Evolutionary conservation across 2,329 filamentous ascomycete genomes (phyloP).

Genomic region (Ascochyta pisi): DNA sequence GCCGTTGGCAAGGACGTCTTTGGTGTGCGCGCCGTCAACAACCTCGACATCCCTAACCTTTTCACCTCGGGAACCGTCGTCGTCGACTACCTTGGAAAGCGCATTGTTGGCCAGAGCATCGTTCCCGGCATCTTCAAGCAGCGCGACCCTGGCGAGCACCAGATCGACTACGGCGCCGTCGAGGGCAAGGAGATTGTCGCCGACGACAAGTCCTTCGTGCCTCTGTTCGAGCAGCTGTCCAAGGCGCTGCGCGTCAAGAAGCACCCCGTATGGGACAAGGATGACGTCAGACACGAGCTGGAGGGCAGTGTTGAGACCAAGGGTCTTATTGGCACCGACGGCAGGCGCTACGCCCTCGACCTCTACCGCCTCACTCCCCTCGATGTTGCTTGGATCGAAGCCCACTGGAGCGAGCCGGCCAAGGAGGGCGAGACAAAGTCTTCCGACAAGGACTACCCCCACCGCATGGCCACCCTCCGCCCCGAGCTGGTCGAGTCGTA

Average conservation of each 20-base stretch:
- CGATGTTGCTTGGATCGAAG: constrained; percentile 89
- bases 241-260: constrained; percentile 90
- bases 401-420: constrained; percentile 60
- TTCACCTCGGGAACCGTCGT: constrained; percentile 97
- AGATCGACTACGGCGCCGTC: constrained; percentile 98
- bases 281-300: constrained; percentile 85
- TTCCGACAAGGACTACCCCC: constrained; percentile 73
- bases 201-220: constrained; percentile 82
- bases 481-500: constrained; percentile 89
- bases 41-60: constrained; percentile 91
- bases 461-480: constrained; percentile 93
- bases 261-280: constrained; percentile 98
- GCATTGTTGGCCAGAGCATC: constrained; percentile 96
- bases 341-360: constrained; percentile 96
- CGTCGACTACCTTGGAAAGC: constrained; percentile 95
- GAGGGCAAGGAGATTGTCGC: constrained; percentile 96
- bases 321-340: constrained; percentile 94
- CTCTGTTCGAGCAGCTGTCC: constrained; percentile 88
- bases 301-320: constrained; percentile 98
- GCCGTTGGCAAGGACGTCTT: constrained; percentile 96
- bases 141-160: constrained; percentile 94
- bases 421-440: constrained; percentile 58
- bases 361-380: constrained; percentile 93
- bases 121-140: constrained; percentile 99
- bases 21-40: constrained; percentile 93